Conservation (phyloP, 139 green algal genomes). For the Spirogloea muscicola region DNA sequence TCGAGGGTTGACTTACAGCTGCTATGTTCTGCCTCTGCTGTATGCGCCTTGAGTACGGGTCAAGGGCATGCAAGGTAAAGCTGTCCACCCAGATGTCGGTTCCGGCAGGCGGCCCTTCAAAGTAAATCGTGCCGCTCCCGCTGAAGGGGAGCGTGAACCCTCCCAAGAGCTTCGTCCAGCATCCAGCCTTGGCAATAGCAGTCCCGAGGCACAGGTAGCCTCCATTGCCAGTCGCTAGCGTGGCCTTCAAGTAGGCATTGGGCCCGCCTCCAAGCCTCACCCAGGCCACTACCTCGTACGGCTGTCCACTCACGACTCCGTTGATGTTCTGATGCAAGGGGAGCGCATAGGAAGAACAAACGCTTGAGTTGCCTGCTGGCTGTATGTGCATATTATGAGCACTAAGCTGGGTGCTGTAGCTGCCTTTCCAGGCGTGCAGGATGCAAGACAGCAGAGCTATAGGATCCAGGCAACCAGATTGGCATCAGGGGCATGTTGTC, state of each 20-base stretch:
- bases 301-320: no score
- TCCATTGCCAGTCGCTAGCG: not conserved
- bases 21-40: slow-evolving; percentile 13
- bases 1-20: not conserved
- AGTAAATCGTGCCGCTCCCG: not conserved
- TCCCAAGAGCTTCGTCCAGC: slow-evolving; percentile 21
- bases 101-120: not conserved
- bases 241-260: not conserved
- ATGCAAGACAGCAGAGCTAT: no score
- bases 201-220: not conserved
- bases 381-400: no score
- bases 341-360: no score
- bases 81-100: not conserved
- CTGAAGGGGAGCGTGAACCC: slow-evolving; percentile 9
- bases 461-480: no score
- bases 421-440: no score
- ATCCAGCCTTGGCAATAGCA: slow-evolving; percentile 7
- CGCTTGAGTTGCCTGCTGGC: no score
- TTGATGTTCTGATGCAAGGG: no score
- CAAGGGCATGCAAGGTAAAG: not conserved
- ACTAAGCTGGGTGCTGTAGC: no score
- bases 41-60: not conserved
- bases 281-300: slow-evolving; percentile 2
- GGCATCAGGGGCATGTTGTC: no score
- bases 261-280: not conserved